Evolutionary conservation across 192 early-diverging fungal species (phyloP).

Genomic region (Mortierella alpina): DNA sequence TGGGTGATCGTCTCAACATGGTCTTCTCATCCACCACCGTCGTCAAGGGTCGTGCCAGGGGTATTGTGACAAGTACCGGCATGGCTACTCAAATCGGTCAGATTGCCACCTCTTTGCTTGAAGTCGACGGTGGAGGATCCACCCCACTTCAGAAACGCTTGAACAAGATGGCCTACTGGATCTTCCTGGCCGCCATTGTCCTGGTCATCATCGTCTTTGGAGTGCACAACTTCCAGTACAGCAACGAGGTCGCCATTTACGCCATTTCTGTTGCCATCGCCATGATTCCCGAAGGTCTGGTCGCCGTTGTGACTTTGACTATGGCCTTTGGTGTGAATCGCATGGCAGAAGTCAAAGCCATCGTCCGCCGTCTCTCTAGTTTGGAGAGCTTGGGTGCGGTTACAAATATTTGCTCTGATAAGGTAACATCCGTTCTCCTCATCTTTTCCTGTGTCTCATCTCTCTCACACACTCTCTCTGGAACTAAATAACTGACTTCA

Average conservation of each 20-base stretch:
- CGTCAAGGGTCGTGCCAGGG: constrained; percentile 91
- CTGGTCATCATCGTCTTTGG: constrained; percentile 88
- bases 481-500: no score
- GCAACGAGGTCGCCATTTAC: constrained; percentile 71
- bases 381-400: constrained; percentile 94
- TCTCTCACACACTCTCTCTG: no score
- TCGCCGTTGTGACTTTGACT: constrained; percentile 92
- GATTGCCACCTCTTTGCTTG: constrained; percentile 86
- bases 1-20: constrained; percentile 94
- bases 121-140: constrained; percentile 59
- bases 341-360: constrained; percentile 88
- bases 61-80: constrained; percentile 86
- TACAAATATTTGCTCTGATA: constrained; percentile 96
- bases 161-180: constrained; percentile 79
- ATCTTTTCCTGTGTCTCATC: neutral
- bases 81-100: constrained; percentile 93
- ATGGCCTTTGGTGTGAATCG: constrained; percentile 91
- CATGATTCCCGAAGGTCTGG: constrained; percentile 95
- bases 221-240: constrained; percentile 70
- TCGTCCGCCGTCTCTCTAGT: constrained; percentile 89
- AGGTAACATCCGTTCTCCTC: constrained; percentile 41
- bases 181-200: constrained; percentile 78
- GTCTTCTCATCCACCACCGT: constrained; percentile 91
- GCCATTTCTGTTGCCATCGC: constrained; percentile 91
- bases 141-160: constrained; percentile 77